phyloP scores from a whole-genome alignment of 768 basidiomycete species.

The Boletus fagicola region DNA sequence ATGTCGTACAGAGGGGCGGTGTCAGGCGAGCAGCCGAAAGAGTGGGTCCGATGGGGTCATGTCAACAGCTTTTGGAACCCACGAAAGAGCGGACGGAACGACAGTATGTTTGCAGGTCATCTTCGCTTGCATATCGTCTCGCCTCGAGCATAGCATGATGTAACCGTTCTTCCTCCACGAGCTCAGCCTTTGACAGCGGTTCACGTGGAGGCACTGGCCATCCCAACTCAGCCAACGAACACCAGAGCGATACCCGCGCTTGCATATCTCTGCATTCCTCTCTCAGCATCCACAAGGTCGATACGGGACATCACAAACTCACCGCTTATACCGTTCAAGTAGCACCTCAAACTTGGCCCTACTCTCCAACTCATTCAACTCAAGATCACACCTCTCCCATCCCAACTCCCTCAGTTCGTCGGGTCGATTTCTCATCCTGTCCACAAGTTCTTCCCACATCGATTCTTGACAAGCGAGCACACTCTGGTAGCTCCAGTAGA shows the following conservation, averaged over 20 bases:
- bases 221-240: slow-evolving; percentile 55
- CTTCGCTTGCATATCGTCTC: slow-evolving; percentile 46
- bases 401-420: slow-evolving; percentile 55
- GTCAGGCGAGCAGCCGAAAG: neutral
- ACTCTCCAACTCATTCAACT: slow-evolving; percentile 54
- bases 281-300: neutral
- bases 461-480: slow-evolving; percentile 69
- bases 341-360: slow-evolving; percentile 59
- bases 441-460: slow-evolving; percentile 74
- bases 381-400: slow-evolving; percentile 72
- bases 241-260: slow-evolving; percentile 61
- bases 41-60: neutral
- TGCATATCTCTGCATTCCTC: slow-evolving; percentile 56
- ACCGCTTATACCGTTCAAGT: slow-evolving; percentile 57
- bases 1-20: neutral
- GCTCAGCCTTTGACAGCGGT: slow-evolving; percentile 64
- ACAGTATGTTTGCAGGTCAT: slow-evolving; percentile 54
- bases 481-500: slow-evolving; percentile 59
- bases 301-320: slow-evolving; percentile 21
- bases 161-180: slow-evolving; percentile 63
- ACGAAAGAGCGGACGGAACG: slow-evolving; percentile 60
- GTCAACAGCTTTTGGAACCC: slow-evolving; percentile 47
- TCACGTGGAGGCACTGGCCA: slow-evolving; percentile 61
- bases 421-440: slow-evolving; percentile 56
- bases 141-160: slow-evolving; percentile 62